Evolutionary conservation across 768 basidiomycete genomes (phyloP), one percentile per base, ranked within the genome.

Genomic region (Boletus subparvulus): DNA sequence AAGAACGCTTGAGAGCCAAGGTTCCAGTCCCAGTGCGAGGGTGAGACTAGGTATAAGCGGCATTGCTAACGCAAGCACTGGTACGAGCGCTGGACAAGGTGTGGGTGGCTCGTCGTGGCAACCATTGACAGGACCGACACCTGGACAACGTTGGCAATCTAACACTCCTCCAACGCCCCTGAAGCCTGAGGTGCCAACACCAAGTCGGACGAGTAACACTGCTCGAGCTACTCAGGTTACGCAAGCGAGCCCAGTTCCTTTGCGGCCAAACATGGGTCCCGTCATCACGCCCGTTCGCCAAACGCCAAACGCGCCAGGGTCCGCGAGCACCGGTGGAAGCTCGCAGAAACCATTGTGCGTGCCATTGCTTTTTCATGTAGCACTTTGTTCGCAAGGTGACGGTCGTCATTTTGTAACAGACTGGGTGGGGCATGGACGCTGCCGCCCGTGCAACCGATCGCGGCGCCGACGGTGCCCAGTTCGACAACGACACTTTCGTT

Each of bases 281-380:
- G 74, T 86, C 26, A 85, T 90, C 55, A 80, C 78, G 0, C 90
- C 89, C 0, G 73, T 79, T 14, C 78, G 82, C 30, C 82, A 83
- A 56, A 58, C 73, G 1, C 61, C 74, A 4, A 53, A 68, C 42
- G 69, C 56, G 50, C 57, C 66, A 19, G 65, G 63, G 35, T 58
- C 69, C 1, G 62, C 70, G 6, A 63, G 71, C 3, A 61, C 50
- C 6, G 10, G 32, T 2, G 28, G 33, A 30, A 24, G 40, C 41
- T 70, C 74, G 42, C 80, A 80, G 3, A 81, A 78, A 55, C 73
- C 74, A 26, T 80, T 80, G 83, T 86, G 65, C 65, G 85, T 78
- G 0, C 36, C 50, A 6, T 24, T 10, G 33, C 47, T 32, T 33
- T 21, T 2, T 55, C 26, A 6, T 50, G 8, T 26, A 33, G 0